Percentiles rank a stretch among this genome's conserved stretches.
Evolutionary conservation across 768 basidiomycete species (phyloP).

Genomic region (Tubosaeta sp.): DNA sequence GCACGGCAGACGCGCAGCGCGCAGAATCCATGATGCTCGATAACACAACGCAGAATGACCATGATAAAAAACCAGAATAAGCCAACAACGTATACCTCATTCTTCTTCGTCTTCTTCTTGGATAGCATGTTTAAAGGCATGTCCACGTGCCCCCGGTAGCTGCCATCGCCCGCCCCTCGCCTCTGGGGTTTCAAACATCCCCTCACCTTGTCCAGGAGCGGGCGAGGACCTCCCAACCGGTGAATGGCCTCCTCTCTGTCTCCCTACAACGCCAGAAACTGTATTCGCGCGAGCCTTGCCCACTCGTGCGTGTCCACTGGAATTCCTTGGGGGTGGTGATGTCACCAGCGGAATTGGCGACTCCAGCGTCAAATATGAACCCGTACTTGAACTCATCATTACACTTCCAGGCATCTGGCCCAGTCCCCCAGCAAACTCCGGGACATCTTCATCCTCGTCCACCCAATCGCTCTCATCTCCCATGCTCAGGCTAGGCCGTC

Average conservation of each 20-base stretch:
- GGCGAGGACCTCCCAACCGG: slow-evolving; percentile 60
- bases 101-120: slow-evolving; percentile 88
- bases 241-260: slow-evolving; percentile 52
- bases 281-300: slow-evolving; percentile 26
- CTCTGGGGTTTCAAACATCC: slow-evolving; percentile 44
- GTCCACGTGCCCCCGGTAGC: slow-evolving; percentile 64
- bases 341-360: slow-evolving; percentile 37
- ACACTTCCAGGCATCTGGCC: slow-evolving; percentile 49
- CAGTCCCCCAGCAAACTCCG: slow-evolving; percentile 72
- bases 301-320: slow-evolving; percentile 36
- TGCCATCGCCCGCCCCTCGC: slow-evolving; percentile 59
- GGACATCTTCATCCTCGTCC: slow-evolving; percentile 76
- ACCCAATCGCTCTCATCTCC: slow-evolving; percentile 88
- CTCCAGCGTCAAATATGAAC: slow-evolving; percentile 30
- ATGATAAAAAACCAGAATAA: slow-evolving; percentile 5
- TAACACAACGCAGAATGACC: slow-evolving; percentile 9
- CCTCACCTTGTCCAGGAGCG: slow-evolving; percentile 45
- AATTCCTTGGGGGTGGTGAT: slow-evolving; percentile 50
- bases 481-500: slow-evolving; percentile 50
- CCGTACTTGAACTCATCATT: slow-evolving; percentile 23
- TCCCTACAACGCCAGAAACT: slow-evolving; percentile 26
- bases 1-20: slow-evolving; percentile 3
- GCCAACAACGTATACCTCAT: slow-evolving; percentile 14
- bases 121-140: slow-evolving; percentile 65
- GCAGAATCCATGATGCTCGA: slow-evolving; percentile 10